Evolutionary conservation across 768 basidiomycete species (phyloP).

Genomic region (Boletus reticuloceps): DNA sequence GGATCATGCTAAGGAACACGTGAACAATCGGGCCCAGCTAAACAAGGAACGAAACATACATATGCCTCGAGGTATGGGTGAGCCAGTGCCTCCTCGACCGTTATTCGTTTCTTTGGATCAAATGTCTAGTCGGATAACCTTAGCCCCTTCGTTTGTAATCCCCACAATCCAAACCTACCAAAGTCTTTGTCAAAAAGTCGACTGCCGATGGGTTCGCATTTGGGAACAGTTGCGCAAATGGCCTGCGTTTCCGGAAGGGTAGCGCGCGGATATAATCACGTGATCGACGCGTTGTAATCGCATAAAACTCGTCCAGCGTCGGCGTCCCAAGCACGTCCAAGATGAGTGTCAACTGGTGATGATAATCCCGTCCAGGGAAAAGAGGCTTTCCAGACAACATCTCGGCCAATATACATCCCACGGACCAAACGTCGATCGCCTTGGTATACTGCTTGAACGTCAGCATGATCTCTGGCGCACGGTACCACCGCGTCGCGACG

Average conservation of each 20-base stretch:
- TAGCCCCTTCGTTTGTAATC: not conserved
- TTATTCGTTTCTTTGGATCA: conserved; percentile 95
- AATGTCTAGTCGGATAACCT: conserved; percentile 61
- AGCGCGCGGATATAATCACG: conserved; percentile 94
- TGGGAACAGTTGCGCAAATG: conserved; percentile 85
- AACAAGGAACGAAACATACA: conserved; percentile 39
- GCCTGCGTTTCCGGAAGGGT: conserved; percentile 85
- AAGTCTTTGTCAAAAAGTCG: conserved; percentile 78
- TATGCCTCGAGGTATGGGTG: conserved; percentile 96
- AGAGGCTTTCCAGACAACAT: conserved; percentile 97
- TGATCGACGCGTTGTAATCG: conserved; percentile 88
- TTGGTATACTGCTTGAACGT: conserved; percentile 99
- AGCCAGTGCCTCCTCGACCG: conserved; percentile 90
- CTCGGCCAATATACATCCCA: conserved; percentile 88
- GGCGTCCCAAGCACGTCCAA: conserved; percentile 97
- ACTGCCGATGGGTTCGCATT: conserved; percentile 80
- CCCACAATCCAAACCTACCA: conserved; percentile 44
- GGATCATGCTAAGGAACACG: conserved; percentile 70
- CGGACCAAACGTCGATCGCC: conserved; percentile 86
- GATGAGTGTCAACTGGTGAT: conserved; percentile 94
- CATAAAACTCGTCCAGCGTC: conserved; percentile 95
- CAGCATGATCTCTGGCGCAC: conserved; percentile 99
- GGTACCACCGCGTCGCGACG: conserved; percentile 98
- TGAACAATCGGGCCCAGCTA: conserved; percentile 2
- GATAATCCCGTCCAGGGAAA: conserved; percentile 96